Percentiles rank a stretch among this genome's conserved stretches.
Evolutionary conservation across 176 grass and related monocot species (phyloP).

Genomic region (Eremochloa ophiuroides): DNA sequence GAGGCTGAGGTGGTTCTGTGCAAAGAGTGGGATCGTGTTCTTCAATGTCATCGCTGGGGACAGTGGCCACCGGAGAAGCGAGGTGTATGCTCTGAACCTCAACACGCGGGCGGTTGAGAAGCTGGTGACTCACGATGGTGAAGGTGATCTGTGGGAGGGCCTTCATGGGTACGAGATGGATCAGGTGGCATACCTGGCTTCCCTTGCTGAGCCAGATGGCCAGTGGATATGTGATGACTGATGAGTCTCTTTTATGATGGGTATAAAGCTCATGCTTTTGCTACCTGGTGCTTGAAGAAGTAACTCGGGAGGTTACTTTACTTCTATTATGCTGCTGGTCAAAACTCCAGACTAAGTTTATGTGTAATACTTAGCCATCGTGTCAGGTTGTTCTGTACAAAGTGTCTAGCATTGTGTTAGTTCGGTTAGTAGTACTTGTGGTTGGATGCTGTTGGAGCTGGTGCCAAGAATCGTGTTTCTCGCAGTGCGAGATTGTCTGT

Average conservation of each 20-base stretch:
- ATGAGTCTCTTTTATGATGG: neutral
- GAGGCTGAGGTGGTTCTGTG: neutral
- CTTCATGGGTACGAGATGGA: neutral
- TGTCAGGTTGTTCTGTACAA: neutral
- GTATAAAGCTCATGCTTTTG: neutral
- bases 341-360: neutral
- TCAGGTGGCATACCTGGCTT: neutral
- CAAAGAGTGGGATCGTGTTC: neutral
- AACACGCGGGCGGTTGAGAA: neutral
- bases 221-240: neutral
- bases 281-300: neutral
- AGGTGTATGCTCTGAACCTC: conserved; percentile 2
- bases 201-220: neutral
- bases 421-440: neutral
- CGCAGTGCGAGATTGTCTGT: neutral
- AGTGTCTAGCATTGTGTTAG: neutral
- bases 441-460: neutral
- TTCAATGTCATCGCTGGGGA: neutral
- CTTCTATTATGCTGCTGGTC: neutral
- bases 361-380: neutral
- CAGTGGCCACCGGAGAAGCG: neutral
- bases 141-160: neutral
- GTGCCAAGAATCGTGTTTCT: neutral
- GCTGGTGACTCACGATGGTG: neutral
- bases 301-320: neutral